These are phyloP conservation scores for Sporobolomyces roseus DNA, from an alignment of 768 basidiomycete genomes.

Conservation along the genomic window DNA sequence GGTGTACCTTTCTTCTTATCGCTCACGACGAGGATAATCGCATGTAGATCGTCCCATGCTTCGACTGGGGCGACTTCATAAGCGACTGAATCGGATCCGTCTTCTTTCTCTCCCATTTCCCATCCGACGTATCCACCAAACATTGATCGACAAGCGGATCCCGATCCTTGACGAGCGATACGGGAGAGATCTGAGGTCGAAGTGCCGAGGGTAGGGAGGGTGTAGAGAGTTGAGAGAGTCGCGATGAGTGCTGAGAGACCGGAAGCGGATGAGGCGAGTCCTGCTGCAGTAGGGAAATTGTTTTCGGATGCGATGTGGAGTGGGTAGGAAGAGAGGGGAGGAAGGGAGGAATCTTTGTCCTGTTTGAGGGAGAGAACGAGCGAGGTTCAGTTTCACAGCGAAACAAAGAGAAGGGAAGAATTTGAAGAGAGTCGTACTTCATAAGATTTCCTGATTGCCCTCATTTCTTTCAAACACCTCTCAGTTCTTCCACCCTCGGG, in stretches of 20 bases:
- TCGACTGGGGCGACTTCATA: conserved; percentile 74
- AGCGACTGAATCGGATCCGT: conserved; percentile 83
- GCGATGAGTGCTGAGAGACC: conserved; percentile 93
- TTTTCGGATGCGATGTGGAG: conserved; percentile 92
- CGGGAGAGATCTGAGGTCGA: conserved; percentile 77
- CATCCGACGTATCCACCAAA: conserved; percentile 97
- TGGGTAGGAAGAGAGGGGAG: conserved; percentile 63
- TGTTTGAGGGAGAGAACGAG: neutral
- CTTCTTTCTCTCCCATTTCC: conserved; percentile 65
- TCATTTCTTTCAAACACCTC: conserved; percentile 85
- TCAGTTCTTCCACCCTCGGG: conserved; percentile 70
- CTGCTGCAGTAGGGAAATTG: conserved; percentile 99
- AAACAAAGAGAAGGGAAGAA: neutral
- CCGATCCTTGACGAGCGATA: conserved; percentile 94
- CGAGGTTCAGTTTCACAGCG: neutral
- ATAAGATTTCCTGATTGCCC: conserved; percentile 65
- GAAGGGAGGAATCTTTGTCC: conserved; percentile 30
- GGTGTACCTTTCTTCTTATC: conserved; percentile 95
- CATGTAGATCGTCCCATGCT: conserved; percentile 95
- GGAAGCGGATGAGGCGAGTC: conserved; percentile 92
- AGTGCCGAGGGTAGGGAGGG: conserved; percentile 54
- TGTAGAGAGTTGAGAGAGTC: conserved; percentile 81
- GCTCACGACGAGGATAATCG: conserved; percentile 92
- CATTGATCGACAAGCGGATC: conserved; percentile 95
- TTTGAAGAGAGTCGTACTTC: conserved; percentile 53